These are phyloP conservation scores for Ophiostoma populinum DNA, from an alignment of 2,329 filamentous ascomycete species.

Conservation along the genomic window DNA sequence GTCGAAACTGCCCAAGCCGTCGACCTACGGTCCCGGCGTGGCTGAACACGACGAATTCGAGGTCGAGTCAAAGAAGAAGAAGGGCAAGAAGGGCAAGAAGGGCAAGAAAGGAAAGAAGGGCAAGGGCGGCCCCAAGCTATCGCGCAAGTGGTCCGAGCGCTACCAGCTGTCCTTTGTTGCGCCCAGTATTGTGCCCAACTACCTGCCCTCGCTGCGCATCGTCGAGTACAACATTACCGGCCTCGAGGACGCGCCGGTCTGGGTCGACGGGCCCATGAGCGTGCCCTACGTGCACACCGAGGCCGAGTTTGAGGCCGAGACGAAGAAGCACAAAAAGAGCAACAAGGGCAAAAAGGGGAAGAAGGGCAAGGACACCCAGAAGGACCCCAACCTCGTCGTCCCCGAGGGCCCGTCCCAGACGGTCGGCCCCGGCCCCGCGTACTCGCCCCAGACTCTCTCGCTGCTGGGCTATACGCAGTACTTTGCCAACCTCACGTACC, in stretches of 20 bases:
- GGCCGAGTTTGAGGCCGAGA: neutral
- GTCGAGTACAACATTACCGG: slow-evolving; percentile 84
- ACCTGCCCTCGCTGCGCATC: slow-evolving; percentile 78
- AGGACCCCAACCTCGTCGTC: slow-evolving; percentile 43
- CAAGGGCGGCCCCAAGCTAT: slow-evolving; percentile 20
- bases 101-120: slow-evolving; percentile 16
- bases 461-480: slow-evolving; percentile 75
- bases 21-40: neutral
- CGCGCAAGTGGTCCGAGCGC: slow-evolving; percentile 53
- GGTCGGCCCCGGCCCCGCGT: slow-evolving; percentile 69
- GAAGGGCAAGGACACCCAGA: slow-evolving; percentile 10
- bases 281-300: neutral
- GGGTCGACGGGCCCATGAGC: slow-evolving; percentile 21
- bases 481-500: slow-evolving; percentile 78
- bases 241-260: slow-evolving; percentile 38
- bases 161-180: slow-evolving; percentile 68
- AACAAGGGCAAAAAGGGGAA: slow-evolving; percentile 4
- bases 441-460: slow-evolving; percentile 68
- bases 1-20: slow-evolving; percentile 49
- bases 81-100: slow-evolving; percentile 15
- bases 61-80: slow-evolving; percentile 12
- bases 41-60: slow-evolving; percentile 7
- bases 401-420: slow-evolving; percentile 58
- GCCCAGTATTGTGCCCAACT: slow-evolving; percentile 83
- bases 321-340: slow-evolving; percentile 4